Evolutionary conservation across 306 rosid species (phyloP).

Genomic region (Cyclanthera cordifolia): DNA sequence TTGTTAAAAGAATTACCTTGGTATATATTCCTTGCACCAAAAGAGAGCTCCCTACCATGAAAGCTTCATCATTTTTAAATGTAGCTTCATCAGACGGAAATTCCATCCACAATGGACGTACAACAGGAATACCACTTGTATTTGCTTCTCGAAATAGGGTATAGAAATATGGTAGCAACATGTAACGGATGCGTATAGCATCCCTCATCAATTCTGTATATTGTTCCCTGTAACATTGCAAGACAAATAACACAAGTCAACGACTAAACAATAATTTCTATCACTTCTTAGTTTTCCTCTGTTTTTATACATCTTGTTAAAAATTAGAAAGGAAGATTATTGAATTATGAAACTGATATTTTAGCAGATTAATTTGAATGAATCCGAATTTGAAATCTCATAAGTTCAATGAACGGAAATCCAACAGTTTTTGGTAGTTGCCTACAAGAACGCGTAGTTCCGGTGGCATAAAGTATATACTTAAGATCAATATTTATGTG

Average conservation of each 20-base stretch:
- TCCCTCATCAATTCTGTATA: constrained; percentile 69
- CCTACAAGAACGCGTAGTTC: too few species aligned
- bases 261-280: not conserved
- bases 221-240: constrained; percentile 48
- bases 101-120: constrained; percentile 96
- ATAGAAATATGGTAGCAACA: constrained; percentile 79
- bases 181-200: constrained; percentile 71
- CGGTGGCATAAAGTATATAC: too few species aligned
- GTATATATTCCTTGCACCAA: constrained; percentile 89
- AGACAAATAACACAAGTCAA: constrained; percentile 1
- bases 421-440: not conserved
- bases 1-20: constrained; percentile 40
- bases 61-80: constrained; percentile 83
- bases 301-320: not conserved
- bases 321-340: not conserved
- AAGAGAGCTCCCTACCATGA: constrained; percentile 85
- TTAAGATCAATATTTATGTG: too few species aligned
- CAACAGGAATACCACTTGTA: constrained; percentile 69
- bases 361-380: not conserved
- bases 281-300: not conserved
- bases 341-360: not conserved
- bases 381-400: not conserved
- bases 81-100: constrained; percentile 89
- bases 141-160: constrained; percentile 89
- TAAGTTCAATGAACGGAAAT: not conserved